Conservation (phyloP, 2,329 filamentous ascomycete genomes). For the Eutypa lata region DNA sequence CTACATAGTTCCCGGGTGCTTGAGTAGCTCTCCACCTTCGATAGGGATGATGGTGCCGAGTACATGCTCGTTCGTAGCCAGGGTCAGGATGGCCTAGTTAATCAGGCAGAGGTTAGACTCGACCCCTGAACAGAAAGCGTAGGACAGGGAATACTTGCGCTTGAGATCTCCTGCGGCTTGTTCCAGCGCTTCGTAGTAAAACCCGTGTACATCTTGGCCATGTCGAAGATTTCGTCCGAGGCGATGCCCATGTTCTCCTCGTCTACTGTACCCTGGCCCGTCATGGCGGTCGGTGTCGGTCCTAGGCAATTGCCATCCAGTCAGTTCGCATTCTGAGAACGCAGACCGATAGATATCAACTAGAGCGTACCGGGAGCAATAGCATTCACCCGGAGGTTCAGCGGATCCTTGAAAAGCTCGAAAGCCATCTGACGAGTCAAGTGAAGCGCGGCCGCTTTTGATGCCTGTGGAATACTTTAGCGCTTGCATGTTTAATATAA, state of each 20-base stretch:
- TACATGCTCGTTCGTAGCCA: conserved; percentile 6
- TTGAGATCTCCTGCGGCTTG: no score
- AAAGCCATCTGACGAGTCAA: conserved; percentile 4
- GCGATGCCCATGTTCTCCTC: neutral
- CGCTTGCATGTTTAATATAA: neutral
- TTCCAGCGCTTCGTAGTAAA: no score
- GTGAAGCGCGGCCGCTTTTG: conserved; percentile 4
- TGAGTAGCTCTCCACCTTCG: conserved; percentile 1
- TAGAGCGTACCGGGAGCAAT: conserved; percentile 3
- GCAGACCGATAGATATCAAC: neutral
- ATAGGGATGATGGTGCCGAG: conserved; percentile 1
- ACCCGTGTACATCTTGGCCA: neutral
- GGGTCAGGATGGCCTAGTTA: neutral
- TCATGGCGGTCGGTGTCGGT: neutral
- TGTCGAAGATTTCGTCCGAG: neutral
- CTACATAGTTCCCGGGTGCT: neutral
- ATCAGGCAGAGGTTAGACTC: neutral
- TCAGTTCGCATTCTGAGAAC: neutral
- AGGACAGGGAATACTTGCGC: neutral
- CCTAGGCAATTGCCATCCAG: no score
- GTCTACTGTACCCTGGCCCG: no score
- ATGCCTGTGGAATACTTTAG: no score
- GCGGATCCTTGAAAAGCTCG: conserved; percentile 1
- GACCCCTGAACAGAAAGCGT: neutral
- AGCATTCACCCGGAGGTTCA: conserved; percentile 5